Conservation (phyloP, 352 stramenopile genomes). For the Elongisporangium prolatum region DNA sequence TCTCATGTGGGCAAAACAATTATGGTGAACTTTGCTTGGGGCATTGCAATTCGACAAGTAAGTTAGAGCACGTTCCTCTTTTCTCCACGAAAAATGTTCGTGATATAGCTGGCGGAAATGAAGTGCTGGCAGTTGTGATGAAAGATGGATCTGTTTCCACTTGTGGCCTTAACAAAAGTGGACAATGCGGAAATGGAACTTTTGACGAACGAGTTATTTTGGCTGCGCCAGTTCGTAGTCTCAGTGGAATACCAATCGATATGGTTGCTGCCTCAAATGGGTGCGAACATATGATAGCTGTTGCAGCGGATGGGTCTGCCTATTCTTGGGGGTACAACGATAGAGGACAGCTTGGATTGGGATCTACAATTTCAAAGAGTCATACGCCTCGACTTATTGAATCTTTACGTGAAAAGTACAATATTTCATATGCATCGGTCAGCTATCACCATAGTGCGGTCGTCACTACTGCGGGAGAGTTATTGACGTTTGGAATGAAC, state of each 20-base stretch:
- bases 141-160: slow-evolving; percentile 78
- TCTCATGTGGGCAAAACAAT: slow-evolving; percentile 88
- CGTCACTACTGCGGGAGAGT: slow-evolving; percentile 64
- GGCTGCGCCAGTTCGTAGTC: slow-evolving; percentile 60
- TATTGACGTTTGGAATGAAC: slow-evolving; percentile 88
- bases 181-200: slow-evolving; percentile 82
- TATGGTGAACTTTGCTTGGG: slow-evolving; percentile 85
- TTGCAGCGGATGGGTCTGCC: slow-evolving; percentile 64
- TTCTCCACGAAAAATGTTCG: slow-evolving; percentile 77
- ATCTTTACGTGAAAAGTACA: slow-evolving; percentile 78
- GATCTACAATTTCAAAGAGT: slow-evolving; percentile 83
- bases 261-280: slow-evolving; percentile 80
- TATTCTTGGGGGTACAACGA: slow-evolving; percentile 90
- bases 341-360: slow-evolving; percentile 74
- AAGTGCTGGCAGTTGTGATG: slow-evolving; percentile 82
- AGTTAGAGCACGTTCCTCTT: slow-evolving; percentile 80
- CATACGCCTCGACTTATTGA: slow-evolving; percentile 82
- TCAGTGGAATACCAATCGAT: slow-evolving; percentile 57
- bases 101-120: slow-evolving; percentile 74
- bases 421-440: slow-evolving; percentile 65
- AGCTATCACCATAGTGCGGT: slow-evolving; percentile 87
- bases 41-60: slow-evolving; percentile 84
- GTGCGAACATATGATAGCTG: slow-evolving; percentile 85
- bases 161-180: slow-evolving; percentile 86
- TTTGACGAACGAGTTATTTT: slow-evolving; percentile 85